These are phyloP conservation scores for Fragilaria radians DNA, from an alignment of 108 stramenopile species.

Conservation along the genomic window DNA sequence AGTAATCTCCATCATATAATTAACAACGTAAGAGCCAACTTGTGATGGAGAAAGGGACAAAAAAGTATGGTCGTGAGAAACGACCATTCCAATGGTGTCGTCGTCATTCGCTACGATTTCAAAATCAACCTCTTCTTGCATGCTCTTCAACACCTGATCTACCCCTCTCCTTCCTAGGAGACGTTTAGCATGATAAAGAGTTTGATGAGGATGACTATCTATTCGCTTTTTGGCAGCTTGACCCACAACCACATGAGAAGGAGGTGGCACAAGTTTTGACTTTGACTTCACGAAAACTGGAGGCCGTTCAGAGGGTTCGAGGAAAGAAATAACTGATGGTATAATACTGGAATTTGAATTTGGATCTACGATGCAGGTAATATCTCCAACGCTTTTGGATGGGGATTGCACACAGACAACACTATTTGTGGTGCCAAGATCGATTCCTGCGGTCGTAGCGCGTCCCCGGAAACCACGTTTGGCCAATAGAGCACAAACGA, in stretches of 20 bases:
- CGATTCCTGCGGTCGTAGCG: slow-evolving; percentile 75
- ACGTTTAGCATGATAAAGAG: slow-evolving; percentile 83
- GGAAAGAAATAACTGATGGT: slow-evolving; percentile 82
- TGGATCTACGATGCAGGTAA: slow-evolving; percentile 78
- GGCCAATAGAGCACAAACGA: slow-evolving; percentile 64
- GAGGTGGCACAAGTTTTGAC: slow-evolving; percentile 46
- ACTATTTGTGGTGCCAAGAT: slow-evolving; percentile 83
- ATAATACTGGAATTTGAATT: slow-evolving; percentile 54
- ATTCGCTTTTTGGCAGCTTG: slow-evolving; percentile 66
- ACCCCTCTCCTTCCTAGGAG: slow-evolving; percentile 51
- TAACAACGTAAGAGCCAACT: slow-evolving; percentile 71
- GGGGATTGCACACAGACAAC: slow-evolving; percentile 79
- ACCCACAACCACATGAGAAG: slow-evolving; percentile 66
- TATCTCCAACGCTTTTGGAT: slow-evolving; percentile 66
- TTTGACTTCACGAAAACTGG: slow-evolving; percentile 24
- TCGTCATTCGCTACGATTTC: slow-evolving; percentile 15
- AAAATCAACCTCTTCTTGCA: slow-evolving; percentile 72
- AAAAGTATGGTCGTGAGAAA: slow-evolving; percentile 21
- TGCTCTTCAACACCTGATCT: slow-evolving; percentile 44
- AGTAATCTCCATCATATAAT: slow-evolving; percentile 65
- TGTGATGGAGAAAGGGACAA: slow-evolving; percentile 49
- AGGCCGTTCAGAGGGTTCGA: slow-evolving; percentile 42
- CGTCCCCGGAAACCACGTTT: slow-evolving; percentile 81
- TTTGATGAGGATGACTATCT: slow-evolving; percentile 76
- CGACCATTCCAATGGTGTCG: slow-evolving; percentile 23